Evolutionary conservation across 805 yeast species (phyloP), one percentile per base, ranked within the genome.

Genomic region (Metschnikowia bowlesiae): DNA sequence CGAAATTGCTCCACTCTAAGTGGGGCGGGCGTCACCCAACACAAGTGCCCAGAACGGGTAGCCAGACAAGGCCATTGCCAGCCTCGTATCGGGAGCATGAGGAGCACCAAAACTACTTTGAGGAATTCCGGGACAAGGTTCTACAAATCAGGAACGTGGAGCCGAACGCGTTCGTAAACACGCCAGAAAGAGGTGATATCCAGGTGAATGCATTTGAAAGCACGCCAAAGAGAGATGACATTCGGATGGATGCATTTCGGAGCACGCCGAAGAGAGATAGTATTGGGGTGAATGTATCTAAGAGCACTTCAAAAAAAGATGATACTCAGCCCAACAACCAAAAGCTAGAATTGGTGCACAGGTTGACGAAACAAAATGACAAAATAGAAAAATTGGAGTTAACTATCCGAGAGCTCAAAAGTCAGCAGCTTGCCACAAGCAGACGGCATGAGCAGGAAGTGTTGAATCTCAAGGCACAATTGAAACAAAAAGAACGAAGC

Each of bases 51-150:
- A 22, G 28, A 9, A 30, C 18, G 16, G 31, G 9, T 13, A 13
- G 10, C 28, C 32, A 5, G 41, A 10, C 22, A 9, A 38, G 10
- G 16, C 7, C 30, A 38, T 22, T 30, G 40, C n/a, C 29, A 1
- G 6, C 26, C 14, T 8, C 14, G 4, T 9, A 31, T 32, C 44
- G 18, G 6, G 11, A 16, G 16, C 34, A 18, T 11, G 18, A 40
- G 32, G 33, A 16, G 10, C 48, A 52, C n/a, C 48, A 44, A 11
- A 52, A 52, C 42, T 49, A 41, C 47, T 62, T 62, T 33, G 56
- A 58, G 16, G 59, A 57, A 30, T 52, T 68, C 33, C 57, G 57
- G 40, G 61, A 58, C 33, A 60, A 58, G 26, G 65, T 67, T 8
- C 38, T 32, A n/a, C 37, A 30, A 14, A 42, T 42, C n/a, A 18